phyloP scores from a whole-genome alignment of 805 yeast genomes.

The Naumovozyma castellii region DNA sequence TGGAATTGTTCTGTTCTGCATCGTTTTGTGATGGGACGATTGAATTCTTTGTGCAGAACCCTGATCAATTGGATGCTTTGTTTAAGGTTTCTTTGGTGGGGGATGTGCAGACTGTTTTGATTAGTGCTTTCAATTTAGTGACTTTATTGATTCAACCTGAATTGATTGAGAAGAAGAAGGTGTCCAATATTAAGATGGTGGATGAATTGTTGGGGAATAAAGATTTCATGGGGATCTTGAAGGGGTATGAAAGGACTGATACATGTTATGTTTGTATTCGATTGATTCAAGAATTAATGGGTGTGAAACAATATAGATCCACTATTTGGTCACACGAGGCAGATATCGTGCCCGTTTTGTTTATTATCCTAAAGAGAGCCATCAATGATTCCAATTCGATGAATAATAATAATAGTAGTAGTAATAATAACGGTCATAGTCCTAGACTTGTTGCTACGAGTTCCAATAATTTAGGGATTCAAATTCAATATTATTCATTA shows the following conservation, averaged over 20 bases:
- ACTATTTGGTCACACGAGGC: slow-evolving; percentile 27
- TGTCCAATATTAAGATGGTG: slow-evolving; percentile 14
- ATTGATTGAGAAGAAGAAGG: slow-evolving; percentile 6
- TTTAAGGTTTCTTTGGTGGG: slow-evolving; percentile 19
- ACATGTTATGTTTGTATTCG: slow-evolving; percentile 27
- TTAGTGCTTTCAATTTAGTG: slow-evolving; percentile 27
- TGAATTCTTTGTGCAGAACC: slow-evolving; percentile 15
- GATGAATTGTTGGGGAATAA: slow-evolving; percentile 15
- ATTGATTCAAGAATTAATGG: slow-evolving; percentile 25
- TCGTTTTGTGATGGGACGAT: slow-evolving; percentile 14
- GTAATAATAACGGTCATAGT: neutral
- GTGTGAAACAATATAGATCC: slow-evolving; percentile 21
- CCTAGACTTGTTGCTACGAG: slow-evolving; percentile 27
- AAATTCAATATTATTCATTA: slow-evolving; percentile 72
- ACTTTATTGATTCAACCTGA: slow-evolving; percentile 23
- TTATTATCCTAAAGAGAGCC: slow-evolving; percentile 37
- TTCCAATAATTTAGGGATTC: slow-evolving; percentile 47
- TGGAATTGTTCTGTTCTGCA: slow-evolving; percentile 23
- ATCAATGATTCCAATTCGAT: slow-evolving; percentile 10
- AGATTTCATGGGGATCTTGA: slow-evolving; percentile 16
- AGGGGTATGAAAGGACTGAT: slow-evolving; percentile 23
- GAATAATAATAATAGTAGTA: slow-evolving; percentile 8
- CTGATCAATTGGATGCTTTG: slow-evolving; percentile 14
- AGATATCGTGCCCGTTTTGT: slow-evolving; percentile 40
- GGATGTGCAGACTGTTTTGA: slow-evolving; percentile 25